Conservation (phyloP, 2,329 filamentous ascomycete genomes). For the Ophiostoma montium region DNA sequence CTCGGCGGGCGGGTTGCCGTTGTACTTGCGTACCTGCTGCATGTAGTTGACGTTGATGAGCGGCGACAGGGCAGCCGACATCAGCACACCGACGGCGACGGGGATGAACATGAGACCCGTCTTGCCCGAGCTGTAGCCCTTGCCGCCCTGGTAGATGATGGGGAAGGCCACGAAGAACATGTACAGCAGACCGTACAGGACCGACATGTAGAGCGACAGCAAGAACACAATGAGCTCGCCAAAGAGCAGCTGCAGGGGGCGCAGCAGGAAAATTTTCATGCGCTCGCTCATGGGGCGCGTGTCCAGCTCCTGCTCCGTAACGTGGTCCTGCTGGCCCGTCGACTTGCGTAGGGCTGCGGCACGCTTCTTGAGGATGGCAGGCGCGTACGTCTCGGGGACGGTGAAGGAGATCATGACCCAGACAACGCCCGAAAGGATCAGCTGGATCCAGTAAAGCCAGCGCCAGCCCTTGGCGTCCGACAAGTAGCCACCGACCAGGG, state of each 20-base stretch:
- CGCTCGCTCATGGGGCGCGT: slow-evolving; percentile 53
- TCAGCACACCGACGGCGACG: slow-evolving; percentile 55
- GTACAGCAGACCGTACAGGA: slow-evolving; percentile 61
- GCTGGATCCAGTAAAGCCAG: slow-evolving; percentile 45
- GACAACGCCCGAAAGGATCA: slow-evolving; percentile 56
- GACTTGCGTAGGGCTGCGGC: slow-evolving; percentile 58
- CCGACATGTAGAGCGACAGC: slow-evolving; percentile 73
- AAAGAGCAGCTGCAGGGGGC: slow-evolving; percentile 78
- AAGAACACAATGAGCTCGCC: slow-evolving; percentile 73
- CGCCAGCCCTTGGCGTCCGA: slow-evolving; percentile 17
- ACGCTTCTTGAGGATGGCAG: slow-evolving; percentile 56
- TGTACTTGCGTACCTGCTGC: slow-evolving; percentile 43
- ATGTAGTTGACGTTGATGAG: slow-evolving; percentile 74
- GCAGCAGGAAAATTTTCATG: slow-evolving; percentile 59
- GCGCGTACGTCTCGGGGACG: slow-evolving; percentile 81
- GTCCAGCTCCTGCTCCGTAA: slow-evolving; percentile 73
- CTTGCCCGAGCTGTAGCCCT: slow-evolving; percentile 58
- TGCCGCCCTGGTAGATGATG: slow-evolving; percentile 63
- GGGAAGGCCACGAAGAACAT: slow-evolving; percentile 64
- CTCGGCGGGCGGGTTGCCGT: slow-evolving; percentile 65
- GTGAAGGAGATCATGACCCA: slow-evolving; percentile 73
- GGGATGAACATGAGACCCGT: slow-evolving; percentile 84
- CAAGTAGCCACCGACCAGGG: slow-evolving; percentile 56
- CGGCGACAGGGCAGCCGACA: slow-evolving; percentile 52
- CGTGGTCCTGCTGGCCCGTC: slow-evolving; percentile 51